Base-by-base conservation (phyloP, 768 basidiomycete species). In the Pholiota conissans region DNA sequence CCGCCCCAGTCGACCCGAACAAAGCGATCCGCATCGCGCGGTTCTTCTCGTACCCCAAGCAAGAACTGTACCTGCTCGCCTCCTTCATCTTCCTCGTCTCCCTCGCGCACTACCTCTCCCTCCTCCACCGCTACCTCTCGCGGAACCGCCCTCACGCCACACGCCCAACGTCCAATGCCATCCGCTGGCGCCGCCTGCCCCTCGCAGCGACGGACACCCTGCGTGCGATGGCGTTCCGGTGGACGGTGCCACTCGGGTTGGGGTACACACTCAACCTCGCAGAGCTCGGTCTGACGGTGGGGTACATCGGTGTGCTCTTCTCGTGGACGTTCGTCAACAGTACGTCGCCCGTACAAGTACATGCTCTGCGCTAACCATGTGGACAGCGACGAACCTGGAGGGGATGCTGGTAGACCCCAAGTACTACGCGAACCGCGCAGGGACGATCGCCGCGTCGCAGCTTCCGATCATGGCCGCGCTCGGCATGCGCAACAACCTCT, bases 401-500 rank as follows among this genome's bases (percentile, higher is more conserved):
- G 74, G 74, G 10, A 52, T 71, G 30, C 66, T 56, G 37, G 67
- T 71, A 20, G 74, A 74, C 56, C 71, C 75, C 0, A 67, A 71
- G 50, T 77, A 77, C 60, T 77, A 68, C 60, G 72, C 71, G 27
- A 76, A 81, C 56, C 71, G 77, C 26, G 72, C 77, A 1, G 79
- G 74, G 0, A 68, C 69, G 27, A 74, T 84, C 22, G 82, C 77
- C 0, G 67, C 73, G 14, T 72, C 73, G 35, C 84, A 88, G 65
- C 67, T 84, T 0, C 81, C 84, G 1, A 71, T 88, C 18, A 72
- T 87, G 63, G 75, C 79, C 14, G 84, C 78, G 2, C 76, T 89
- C 24, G 84, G 83, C 1, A 82, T 81, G 59, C 83, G 82, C 27
- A 87, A 88, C 67, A 87, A 87, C 56, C 65, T 84, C 14, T 64